These are phyloP conservation scores for Linum trigynum DNA, from an alignment of 345 rosid genomes.

Conservation along the genomic window DNA sequence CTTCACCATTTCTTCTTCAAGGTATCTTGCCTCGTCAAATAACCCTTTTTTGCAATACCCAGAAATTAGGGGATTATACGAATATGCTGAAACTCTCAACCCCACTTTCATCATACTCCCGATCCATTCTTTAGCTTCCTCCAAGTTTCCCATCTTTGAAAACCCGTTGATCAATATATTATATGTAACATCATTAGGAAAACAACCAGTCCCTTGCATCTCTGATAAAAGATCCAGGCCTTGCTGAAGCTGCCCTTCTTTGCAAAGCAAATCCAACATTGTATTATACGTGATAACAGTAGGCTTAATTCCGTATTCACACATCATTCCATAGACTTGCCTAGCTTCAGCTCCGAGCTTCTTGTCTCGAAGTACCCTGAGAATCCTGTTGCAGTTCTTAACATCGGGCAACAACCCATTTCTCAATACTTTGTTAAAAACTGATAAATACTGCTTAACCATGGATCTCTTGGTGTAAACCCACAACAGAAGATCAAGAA, in stretches of 20 bases:
- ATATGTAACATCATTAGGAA: constrained; percentile 40
- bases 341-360: constrained; percentile 21
- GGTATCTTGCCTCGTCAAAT: constrained; percentile 38
- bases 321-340: constrained; percentile 44
- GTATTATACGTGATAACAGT: constrained; percentile 50
- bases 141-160: constrained; percentile 43
- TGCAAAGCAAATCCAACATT: constrained; percentile 48
- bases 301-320: constrained; percentile 39
- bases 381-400: constrained; percentile 54
- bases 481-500: constrained; percentile 52
- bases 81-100: constrained; percentile 34
- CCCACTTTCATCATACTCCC: constrained; percentile 44
- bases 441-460: constrained; percentile 40
- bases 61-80: constrained; percentile 49
- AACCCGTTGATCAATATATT: constrained; percentile 52
- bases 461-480: constrained; percentile 40
- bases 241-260: constrained; percentile 44
- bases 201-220: constrained; percentile 33
- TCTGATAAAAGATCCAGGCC: constrained; percentile 35
- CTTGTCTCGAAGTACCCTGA: constrained; percentile 46
- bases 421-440: constrained; percentile 49
- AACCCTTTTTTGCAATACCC: constrained; percentile 51
- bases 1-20: constrained; percentile 42
- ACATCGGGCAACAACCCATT: constrained; percentile 47
- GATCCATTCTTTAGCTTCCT: constrained; percentile 41